These are phyloP conservation scores for Venturia carpophila DNA, from an alignment of 2,329 filamentous ascomycete species.

Conservation along the genomic window DNA sequence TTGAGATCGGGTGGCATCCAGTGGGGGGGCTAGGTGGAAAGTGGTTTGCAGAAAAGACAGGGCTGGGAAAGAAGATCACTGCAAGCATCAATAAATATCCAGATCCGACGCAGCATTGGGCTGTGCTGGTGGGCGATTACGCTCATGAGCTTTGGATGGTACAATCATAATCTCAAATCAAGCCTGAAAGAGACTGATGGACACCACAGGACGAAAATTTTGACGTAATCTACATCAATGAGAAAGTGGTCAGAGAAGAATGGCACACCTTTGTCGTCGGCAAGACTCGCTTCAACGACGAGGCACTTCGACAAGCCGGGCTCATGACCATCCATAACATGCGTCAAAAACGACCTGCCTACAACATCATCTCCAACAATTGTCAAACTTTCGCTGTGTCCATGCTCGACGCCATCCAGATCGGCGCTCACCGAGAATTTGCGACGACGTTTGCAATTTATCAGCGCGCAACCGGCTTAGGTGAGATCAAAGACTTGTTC, in stretches of 20 bases:
- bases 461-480: constrained; percentile 42
- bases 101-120: constrained; percentile 55
- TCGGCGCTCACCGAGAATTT: constrained; percentile 44
- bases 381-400: constrained; percentile 51
- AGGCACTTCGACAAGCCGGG: constrained; percentile 15
- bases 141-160: constrained; percentile 55
- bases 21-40: constrained; percentile 49
- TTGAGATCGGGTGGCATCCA: constrained; percentile 52
- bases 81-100: constrained; percentile 48
- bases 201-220: constrained; percentile 39
- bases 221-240: constrained; percentile 50
- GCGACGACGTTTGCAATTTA: constrained; percentile 49
- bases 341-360: constrained; percentile 41
- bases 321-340: constrained; percentile 49
- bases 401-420: constrained; percentile 48
- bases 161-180: constrained; percentile 18
- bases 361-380: constrained; percentile 54
- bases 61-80: constrained; percentile 49
- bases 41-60: constrained; percentile 51
- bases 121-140: constrained; percentile 49
- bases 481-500: constrained; percentile 48
- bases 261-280: constrained; percentile 18
- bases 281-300: constrained; percentile 18
- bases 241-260: constrained; percentile 14
- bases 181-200: neutral